phyloP scores from a whole-genome alignment of 2,329 filamentous ascomycete species.

The Macrophomina phaseolina region DNA sequence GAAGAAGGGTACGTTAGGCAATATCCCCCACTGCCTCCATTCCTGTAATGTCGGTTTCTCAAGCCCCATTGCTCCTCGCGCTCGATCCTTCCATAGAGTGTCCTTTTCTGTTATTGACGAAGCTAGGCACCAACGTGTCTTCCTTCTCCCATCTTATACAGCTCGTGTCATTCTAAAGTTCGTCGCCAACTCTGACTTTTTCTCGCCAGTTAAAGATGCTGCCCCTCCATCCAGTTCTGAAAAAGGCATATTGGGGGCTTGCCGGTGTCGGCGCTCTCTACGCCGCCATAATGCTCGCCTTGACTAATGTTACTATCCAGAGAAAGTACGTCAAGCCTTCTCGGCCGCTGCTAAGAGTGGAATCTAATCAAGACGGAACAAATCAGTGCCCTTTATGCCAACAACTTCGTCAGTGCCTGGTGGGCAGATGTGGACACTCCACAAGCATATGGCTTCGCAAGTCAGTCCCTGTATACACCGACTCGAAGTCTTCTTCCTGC shows the following conservation, averaged over 20 bases:
- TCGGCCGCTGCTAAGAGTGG: background rate
- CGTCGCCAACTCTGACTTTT: background rate
- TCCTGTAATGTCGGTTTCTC: background rate
- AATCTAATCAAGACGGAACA: background rate
- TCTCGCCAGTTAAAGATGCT: slow-evolving; percentile 33
- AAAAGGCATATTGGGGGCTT: slow-evolving; percentile 46
- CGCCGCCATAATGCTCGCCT: slow-evolving; percentile 66
- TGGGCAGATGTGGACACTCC: slow-evolving; percentile 77
- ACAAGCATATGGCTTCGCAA: slow-evolving; percentile 84
- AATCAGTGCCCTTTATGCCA: slow-evolving; percentile 77
- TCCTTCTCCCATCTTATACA: background rate
- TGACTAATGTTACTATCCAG: slow-evolving; percentile 75
- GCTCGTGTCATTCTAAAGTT: background rate
- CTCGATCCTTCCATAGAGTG: background rate
- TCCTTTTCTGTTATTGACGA: background rate
- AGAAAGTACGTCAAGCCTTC: slow-evolving; percentile 67
- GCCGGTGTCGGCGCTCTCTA: slow-evolving; percentile 68
- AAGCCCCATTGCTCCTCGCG: background rate
- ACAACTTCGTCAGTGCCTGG: slow-evolving; percentile 75
- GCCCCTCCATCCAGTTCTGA: slow-evolving; percentile 37
- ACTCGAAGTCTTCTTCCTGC: background rate
- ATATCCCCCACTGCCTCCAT: background rate
- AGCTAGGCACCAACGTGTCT: slow-evolving; percentile 15
- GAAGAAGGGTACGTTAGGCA: background rate
- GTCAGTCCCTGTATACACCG: slow-evolving; percentile 50